Base-by-base conservation (phyloP, 257 asterid genomes). In the Nyctanthes arbortristis region DNA sequence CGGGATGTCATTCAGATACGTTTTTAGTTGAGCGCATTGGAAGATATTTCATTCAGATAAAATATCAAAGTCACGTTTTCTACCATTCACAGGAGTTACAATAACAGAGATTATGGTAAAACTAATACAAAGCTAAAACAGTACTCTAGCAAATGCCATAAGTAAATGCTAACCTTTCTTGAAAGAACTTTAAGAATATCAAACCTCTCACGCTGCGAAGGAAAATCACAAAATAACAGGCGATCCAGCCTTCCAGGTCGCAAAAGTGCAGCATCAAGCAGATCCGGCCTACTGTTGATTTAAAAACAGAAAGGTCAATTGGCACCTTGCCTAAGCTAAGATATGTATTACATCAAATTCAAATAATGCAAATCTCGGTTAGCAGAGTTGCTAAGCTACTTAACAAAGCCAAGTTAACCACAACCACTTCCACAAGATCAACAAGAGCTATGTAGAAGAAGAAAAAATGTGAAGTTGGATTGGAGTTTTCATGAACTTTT, bases 211-310 rank as follows among this genome's bases (percentile, higher is more conserved):
- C 59, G 79, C 40, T 12, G 84, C 10, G 97, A 84, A 33, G 96
- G 99, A 74, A 94, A 91, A 83, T 94, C 96, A 65, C 99, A 91
- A 82, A 89, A 91, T 76, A 94, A 84, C 69, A 91, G 99, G 61
- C 97, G 86, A 73, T 91, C 97, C 74, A 89, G 86, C 82, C 97
- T 88, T 76, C 99, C 97, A 58, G 99, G 99, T 63, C 97, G 87
- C 63, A 94, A 67, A 73, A 94, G 97, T 61, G 99, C 99, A 84
- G 97, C 97, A 88, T 94, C 99, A 70, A 94, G 97, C 87, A 94
- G 78, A 84, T 94, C 99, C 12, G 99, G 99, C 60, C 97, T 88
- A 83, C 97, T 89, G 73, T 73, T 27, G 47, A 33, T 36, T 69
- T 63, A 68, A 78, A 66, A 49, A 66, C 55, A 18, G 27, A 62